Evolutionary conservation across 1,139 yeast genomes (phyloP).

Genomic region (Entelexis sorbosivorans): DNA sequence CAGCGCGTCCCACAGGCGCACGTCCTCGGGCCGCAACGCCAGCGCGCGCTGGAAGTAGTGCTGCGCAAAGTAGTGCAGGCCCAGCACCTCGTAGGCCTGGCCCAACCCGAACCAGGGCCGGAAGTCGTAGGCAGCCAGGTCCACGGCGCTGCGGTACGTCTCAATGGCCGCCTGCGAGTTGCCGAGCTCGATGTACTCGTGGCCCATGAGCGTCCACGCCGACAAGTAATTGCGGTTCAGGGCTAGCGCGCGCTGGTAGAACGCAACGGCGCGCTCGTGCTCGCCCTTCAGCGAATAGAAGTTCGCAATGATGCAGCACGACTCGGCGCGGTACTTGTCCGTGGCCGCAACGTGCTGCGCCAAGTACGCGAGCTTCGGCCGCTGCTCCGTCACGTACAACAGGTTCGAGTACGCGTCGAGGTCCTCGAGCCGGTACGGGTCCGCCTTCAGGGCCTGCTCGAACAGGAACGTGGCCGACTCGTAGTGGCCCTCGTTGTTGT

Average conservation of each 20-base stretch:
- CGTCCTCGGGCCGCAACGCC: slow-evolving; percentile 66
- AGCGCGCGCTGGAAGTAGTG: slow-evolving; percentile 91
- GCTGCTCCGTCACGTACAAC: slow-evolving; percentile 85
- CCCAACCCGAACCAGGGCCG: slow-evolving; percentile 99
- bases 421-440: slow-evolving; percentile 83
- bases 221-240: slow-evolving; percentile 70
- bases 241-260: slow-evolving; percentile 79
- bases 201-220: slow-evolving; percentile 99
- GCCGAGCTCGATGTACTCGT: slow-evolving; percentile 90
- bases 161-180: slow-evolving; percentile 97
- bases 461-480: slow-evolving; percentile 67
- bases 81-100: slow-evolving; percentile 93
- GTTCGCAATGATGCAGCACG: slow-evolving; percentile 89
- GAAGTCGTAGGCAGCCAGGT: slow-evolving; percentile 78
- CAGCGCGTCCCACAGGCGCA: slow-evolving; percentile 93
- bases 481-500: slow-evolving; percentile 39
- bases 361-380: slow-evolving; percentile 68
- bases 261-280: slow-evolving; percentile 89
- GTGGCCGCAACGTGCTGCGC: slow-evolving; percentile 78
- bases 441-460: slow-evolving; percentile 60
- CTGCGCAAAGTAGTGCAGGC: slow-evolving; percentile 85
- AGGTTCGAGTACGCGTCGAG: slow-evolving; percentile 87
- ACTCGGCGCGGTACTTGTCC: slow-evolving; percentile 85
- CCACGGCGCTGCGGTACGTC: slow-evolving; percentile 86
- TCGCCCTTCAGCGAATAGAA: slow-evolving; percentile 86